Evolutionary conservation across 2,329 filamentous ascomycete genomes (phyloP), one percentile per base, ranked within the genome.

Genomic region (Cryphonectria radicalis): DNA sequence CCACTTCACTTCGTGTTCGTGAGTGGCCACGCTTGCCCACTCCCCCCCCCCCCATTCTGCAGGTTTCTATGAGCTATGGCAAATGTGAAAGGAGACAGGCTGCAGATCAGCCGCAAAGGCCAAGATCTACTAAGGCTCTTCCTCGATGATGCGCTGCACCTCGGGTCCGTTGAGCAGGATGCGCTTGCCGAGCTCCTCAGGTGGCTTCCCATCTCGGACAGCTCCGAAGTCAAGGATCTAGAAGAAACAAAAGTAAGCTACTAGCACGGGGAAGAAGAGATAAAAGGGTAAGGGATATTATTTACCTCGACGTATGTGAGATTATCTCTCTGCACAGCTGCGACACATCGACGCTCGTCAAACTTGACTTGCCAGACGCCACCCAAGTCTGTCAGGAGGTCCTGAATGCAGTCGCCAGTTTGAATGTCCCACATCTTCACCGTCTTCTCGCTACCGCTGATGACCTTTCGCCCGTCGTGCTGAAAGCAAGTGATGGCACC

Each of bases 291-390:
- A 63, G 28, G 5, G 1, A n/a, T 53, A 53, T 90, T 53, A 53
- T 90, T 84, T 81, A 97, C 96, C 89, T 99, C 96, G 71, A 99
- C 94, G 80, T 97, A 99, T 28, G 96, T 99, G 77, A 97, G 83
- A 77, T 90, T 91, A 75, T 97, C 94, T 70, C 96, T 89, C 84
- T 99, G 96, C 70, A 99, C 96, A 62, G 96, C 96, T 72, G 96
- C 96, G 70, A 99, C 96, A 80, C 96, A 99, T 80, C 95, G 89
- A 75, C 96, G 88, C 79, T 97, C 94, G 78, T 99, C 95, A 82
- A 99, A 99, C 78, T 96, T 96, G 77, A 99, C 96, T 83, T 99
- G 96, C 96, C 96, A 99, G 10, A 99, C 96, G n/a, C 95, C 95
- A 75, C 92, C 95, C 50, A 99, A 86, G 78, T 98, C 95, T 19